Percentiles rank a stretch among this genome's conserved stretches.
These are phyloP conservation scores for Rhynchosporium agropyri DNA, from an alignment of 2,329 filamentous ascomycete genomes.

Conservation along the genomic window DNA sequence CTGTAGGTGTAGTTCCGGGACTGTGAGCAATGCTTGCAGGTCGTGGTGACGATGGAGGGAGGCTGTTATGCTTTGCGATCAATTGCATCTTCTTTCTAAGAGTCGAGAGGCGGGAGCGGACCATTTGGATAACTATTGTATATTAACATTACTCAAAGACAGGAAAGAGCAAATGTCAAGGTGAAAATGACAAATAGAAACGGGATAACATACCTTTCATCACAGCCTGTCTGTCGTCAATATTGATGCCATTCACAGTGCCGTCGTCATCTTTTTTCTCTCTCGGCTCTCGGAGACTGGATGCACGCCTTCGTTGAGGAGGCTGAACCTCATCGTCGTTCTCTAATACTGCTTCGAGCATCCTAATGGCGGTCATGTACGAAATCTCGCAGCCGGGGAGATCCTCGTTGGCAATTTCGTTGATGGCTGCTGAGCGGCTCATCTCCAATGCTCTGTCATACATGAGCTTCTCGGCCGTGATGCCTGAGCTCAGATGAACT, in stretches of 20 bases:
- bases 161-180: conserved; percentile 26
- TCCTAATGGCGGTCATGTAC: conserved; percentile 88
- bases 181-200: conserved; percentile 12
- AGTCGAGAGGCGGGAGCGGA: conserved; percentile 55
- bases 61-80: conserved; percentile 53
- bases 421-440: conserved; percentile 91
- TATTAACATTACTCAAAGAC: conserved; percentile 35
- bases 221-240: conserved; percentile 73
- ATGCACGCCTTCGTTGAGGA: conserved; percentile 48
- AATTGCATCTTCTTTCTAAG: conserved; percentile 64
- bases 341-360: conserved; percentile 94
- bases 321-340: conserved; percentile 65
- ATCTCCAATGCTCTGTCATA: conserved; percentile 97
- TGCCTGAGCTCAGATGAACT: conserved; percentile 81
- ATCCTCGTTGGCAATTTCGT: conserved; percentile 92
- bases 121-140: conserved; percentile 62
- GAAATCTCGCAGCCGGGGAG: conserved; percentile 85
- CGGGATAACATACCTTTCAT: conserved; percentile 62
- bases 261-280: conserved; percentile 51
- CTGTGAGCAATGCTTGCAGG: conserved; percentile 38
- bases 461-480: conserved; percentile 96
- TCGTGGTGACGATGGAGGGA: conserved; percentile 38
- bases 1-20: conserved; percentile 41
- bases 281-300: conserved; percentile 48
- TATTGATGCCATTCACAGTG: conserved; percentile 58